Evolutionary conservation across 78 protist species (phyloP).

Genomic region (Capsaspora owczarzaki): DNA sequence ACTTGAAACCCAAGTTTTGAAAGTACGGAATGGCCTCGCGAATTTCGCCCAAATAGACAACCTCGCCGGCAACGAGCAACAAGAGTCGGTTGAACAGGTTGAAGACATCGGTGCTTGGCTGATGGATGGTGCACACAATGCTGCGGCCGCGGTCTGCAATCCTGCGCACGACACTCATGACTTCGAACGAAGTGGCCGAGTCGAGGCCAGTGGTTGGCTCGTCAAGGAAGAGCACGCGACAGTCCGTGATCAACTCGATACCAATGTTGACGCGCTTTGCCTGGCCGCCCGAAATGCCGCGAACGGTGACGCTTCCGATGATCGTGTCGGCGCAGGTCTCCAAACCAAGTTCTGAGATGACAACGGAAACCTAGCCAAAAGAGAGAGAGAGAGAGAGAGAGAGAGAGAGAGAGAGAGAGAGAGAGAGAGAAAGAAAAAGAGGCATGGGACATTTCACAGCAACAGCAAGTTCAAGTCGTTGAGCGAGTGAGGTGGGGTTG

Average conservation of each 20-base stretch:
- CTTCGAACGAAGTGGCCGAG: neutral
- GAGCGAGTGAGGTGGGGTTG: too few relatives aligned
- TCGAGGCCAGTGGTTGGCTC: neutral
- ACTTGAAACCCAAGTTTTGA: slow-evolving; percentile 31
- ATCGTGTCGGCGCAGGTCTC: slow-evolving; percentile 25
- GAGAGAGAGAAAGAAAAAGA: too few relatives aligned
- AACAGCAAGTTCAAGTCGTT: too few relatives aligned
- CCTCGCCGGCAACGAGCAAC: slow-evolving; percentile 29
- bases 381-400: too few relatives aligned
- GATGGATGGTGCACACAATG: slow-evolving; percentile 72
- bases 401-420: too few relatives aligned
- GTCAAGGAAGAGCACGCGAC: neutral
- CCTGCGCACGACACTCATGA: slow-evolving; percentile 27
- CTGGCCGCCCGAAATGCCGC: slow-evolving; percentile 75
- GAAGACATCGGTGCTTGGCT: slow-evolving; percentile 69
- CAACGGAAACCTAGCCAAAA: neutral
- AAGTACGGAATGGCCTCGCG: slow-evolving; percentile 19
- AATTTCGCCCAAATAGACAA: slow-evolving; percentile 37
- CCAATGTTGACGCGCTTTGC: slow-evolving; percentile 75
- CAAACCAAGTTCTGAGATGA: slow-evolving; percentile 35
- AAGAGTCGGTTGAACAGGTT: slow-evolving; percentile 41
- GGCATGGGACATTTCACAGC: too few relatives aligned
- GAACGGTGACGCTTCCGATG: slow-evolving; percentile 34
- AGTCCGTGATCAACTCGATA: slow-evolving; percentile 33
- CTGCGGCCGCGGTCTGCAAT: slow-evolving; percentile 44